Percentiles rank a stretch among this genome's conserved stretches.
Evolutionary conservation across 1,284 basidiomycete genomes (phyloP).

Genomic region (Tetrapyrgos nigripes): DNA sequence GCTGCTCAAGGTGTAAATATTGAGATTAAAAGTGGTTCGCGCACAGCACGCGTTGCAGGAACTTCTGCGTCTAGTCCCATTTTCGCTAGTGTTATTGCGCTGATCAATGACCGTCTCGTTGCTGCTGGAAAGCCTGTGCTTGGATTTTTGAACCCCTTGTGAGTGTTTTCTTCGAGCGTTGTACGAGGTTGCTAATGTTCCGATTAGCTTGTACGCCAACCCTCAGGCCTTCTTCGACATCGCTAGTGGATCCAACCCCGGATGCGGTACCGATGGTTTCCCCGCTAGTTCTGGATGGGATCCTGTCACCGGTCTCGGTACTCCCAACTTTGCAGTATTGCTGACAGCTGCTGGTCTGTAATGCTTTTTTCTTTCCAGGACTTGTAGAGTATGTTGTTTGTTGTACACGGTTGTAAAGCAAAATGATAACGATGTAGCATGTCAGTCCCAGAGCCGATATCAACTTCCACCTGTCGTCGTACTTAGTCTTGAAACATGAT

Average conservation of each 20-base stretch:
- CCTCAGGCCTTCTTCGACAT: constrained; percentile 36
- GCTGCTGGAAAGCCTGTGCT: constrained; percentile 41
- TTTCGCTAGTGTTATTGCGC: constrained; percentile 44
- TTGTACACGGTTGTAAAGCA: too few relatives aligned
- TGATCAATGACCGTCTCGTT: constrained; percentile 48
- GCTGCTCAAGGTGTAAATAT: constrained; percentile 42
- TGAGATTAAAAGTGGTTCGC: constrained; percentile 32
- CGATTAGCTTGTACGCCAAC: constrained; percentile 35
- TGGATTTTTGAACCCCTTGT: constrained; percentile 51
- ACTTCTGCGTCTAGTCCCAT: constrained; percentile 47
- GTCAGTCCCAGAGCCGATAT: too few relatives aligned
- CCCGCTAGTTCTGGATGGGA: constrained; percentile 15
- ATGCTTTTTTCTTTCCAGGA: too few relatives aligned
- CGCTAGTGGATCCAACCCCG: constrained; percentile 27
- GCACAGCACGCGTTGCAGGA: constrained; percentile 34
- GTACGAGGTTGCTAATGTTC: neutral
- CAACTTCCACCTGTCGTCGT: too few relatives aligned
- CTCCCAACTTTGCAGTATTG: neutral
- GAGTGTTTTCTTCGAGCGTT: constrained; percentile 42
- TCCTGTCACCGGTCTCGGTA: neutral
- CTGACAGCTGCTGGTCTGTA: neutral
- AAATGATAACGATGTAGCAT: too few relatives aligned
- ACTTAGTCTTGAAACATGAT: too few relatives aligned
- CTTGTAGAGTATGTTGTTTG: too few relatives aligned
- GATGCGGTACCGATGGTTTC: constrained; percentile 20